A percentile compares a stretch with the other conserved stretches of the same genome.
Evolutionary conservation across 768 basidiomycete genomes (phyloP).

Genomic region (Boletus pseudopeckii): DNA sequence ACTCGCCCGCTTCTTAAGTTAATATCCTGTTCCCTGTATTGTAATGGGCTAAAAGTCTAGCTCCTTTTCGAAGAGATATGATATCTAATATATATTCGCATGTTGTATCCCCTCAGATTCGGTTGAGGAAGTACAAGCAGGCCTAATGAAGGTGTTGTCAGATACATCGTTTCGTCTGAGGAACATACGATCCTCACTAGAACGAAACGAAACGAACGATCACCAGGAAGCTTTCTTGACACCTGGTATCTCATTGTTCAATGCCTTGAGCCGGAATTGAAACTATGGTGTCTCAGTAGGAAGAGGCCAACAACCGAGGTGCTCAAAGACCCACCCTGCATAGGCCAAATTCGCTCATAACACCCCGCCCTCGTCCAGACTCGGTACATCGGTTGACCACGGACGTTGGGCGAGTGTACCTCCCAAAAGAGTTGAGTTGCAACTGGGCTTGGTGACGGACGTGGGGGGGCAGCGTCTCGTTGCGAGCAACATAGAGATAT

Average conservation of each 20-base stretch:
- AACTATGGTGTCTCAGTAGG: constrained; percentile 45
- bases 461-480: constrained; percentile 82
- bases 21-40: constrained; percentile 5
- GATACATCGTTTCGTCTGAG: background rate
- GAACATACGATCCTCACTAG: background rate
- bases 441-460: constrained; percentile 93
- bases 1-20: constrained; percentile 26
- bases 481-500: constrained; percentile 90
- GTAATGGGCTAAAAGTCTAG: background rate
- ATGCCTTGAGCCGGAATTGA: constrained; percentile 86
- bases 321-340: constrained; percentile 55
- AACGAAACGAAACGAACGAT: background rate
- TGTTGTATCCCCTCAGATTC: background rate
- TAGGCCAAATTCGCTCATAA: constrained; percentile 86
- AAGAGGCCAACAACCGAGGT: background rate
- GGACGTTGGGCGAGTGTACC: constrained; percentile 78
- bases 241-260: constrained; percentile 78
- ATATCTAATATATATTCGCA: constrained; percentile 12
- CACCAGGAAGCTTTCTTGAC: constrained; percentile 94
- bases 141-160: background rate
- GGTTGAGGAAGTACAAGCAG: background rate
- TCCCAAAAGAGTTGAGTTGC: constrained; percentile 83
- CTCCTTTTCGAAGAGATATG: background rate
- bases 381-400: constrained; percentile 88
- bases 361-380: constrained; percentile 81